These are phyloP conservation scores for Eleusine coracana DNA, from an alignment of 176 grass and related monocot genomes.

Conservation along the genomic window DNA sequence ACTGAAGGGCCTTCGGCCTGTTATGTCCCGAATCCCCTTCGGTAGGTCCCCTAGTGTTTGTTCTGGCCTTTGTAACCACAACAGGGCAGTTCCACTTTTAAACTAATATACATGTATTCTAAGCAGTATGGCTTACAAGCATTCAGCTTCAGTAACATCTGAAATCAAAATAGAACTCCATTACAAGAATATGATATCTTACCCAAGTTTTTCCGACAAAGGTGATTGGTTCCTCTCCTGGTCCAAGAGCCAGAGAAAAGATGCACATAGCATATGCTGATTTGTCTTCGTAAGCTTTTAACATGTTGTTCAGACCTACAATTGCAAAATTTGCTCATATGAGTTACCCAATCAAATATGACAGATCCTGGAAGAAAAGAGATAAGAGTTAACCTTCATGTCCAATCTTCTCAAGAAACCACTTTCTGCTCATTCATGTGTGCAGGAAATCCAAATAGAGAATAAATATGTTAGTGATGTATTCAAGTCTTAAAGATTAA, in stretches of 20 bases:
- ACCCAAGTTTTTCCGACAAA: constrained; percentile 90
- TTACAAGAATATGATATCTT: constrained; percentile 31
- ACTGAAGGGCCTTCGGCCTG: no score
- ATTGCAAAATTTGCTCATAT: constrained; percentile 34
- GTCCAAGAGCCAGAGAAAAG: constrained; percentile 96
- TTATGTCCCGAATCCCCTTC: no score
- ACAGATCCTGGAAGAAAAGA: constrained; percentile 17
- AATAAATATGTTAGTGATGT: constrained; percentile 44
- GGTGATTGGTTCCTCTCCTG: constrained; percentile 74
- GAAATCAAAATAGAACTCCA: neutral
- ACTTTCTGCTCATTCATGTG: constrained; percentile 76
- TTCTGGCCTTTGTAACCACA: no score
- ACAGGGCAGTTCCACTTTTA: neutral
- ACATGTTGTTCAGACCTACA: constrained; percentile 87
- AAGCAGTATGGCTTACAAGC: neutral
- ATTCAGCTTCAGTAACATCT: neutral
- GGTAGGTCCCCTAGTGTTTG: no score
- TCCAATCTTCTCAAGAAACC: constrained; percentile 91
- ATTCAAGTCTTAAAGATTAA: neutral
- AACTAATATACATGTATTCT: neutral
- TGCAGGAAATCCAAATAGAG: constrained; percentile 30
- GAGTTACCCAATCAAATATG: constrained; percentile 13
- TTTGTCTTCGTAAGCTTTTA: constrained; percentile 97
- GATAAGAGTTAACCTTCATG: constrained; percentile 68
- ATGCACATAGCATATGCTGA: constrained; percentile 97